Evolutionary conservation across 75 land plant species (phyloP).

Genomic region (Larix kaempferi): DNA sequence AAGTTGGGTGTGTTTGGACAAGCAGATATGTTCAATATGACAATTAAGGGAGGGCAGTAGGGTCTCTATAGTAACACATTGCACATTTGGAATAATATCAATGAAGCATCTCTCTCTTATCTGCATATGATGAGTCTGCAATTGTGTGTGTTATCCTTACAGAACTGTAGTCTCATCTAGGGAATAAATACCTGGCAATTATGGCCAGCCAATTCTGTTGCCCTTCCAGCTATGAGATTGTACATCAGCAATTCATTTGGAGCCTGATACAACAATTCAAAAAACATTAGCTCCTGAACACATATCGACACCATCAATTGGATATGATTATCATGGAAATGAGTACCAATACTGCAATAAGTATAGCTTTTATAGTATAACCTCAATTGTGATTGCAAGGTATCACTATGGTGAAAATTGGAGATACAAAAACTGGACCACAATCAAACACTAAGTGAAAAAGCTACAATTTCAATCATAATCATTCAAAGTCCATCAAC

Average conservation of each 20-base stretch:
- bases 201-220: slow-evolving; percentile 38
- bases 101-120: too few species aligned
- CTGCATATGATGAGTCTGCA: too few species aligned
- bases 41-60: too few species aligned
- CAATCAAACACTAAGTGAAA: neutral
- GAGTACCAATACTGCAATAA: neutral
- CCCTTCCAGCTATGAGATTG: slow-evolving; percentile 37
- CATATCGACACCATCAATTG: neutral
- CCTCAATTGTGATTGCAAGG: neutral
- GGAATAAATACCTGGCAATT: slow-evolving; percentile 32
- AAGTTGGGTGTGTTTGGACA: too few species aligned
- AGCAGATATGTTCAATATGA: too few species aligned
- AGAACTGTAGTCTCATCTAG: neutral
- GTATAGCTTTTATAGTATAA: neutral
- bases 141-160: too few species aligned
- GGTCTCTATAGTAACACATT: too few species aligned
- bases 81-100: too few species aligned
- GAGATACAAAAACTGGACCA: too few species aligned
- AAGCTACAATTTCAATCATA: neutral
- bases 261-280: slow-evolving; percentile 22
- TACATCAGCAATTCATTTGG: slow-evolving; percentile 41
- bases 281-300: neutral
- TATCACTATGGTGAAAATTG: neutral
- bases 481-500: neutral
- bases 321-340: neutral